Evolutionary conservation across 2,329 filamentous ascomycete genomes (phyloP), one percentile per base, ranked within the genome.

Genomic region (Coleophoma eucalyptorum): DNA sequence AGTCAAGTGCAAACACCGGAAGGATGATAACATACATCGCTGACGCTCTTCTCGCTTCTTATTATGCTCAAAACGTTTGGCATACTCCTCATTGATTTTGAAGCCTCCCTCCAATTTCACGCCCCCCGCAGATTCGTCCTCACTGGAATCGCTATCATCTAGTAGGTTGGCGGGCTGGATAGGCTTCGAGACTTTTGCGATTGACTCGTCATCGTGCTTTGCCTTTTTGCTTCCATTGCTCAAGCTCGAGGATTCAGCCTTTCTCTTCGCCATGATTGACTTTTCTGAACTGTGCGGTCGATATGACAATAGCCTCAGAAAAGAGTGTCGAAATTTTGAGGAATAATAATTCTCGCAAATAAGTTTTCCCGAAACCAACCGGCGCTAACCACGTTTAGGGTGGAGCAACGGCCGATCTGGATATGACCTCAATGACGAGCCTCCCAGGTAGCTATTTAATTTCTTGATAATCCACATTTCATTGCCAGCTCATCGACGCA

Each of bases 41-140:
- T 91, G 86, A 56, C 84, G 74, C 67, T 99, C 94, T 66, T 96
- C 92, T 51, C 93, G 83, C 74, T 96, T 96, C 75, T 97, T 97
- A 73, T 99, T 99, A 72, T 97, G 81, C 69, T 99, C 94, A 62
- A 96, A 97, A 38, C 90, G 80, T 59, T 81, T 83, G 41, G 94
- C 94, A 68, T 86, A 99, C 48, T 95, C 90, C 67, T 91, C 78
- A 69, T 99, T 97, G 70, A 99, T 86, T 67, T 88, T 91, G 67
- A 97, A 80, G 31, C 69, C 68, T 35, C 59, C 62, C 15, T 64
- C 57, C 51, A 65, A 67, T 58, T 59, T 63, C 62, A 58, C 68
- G 63, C 62, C 66, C 48, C 63, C 65, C 48, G 58, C 60, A 46
- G 64, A 66, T 21, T 68, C 65, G 42, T 65, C 58, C 11, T 65